Evolutionary conservation across 352 stramenopile species (phyloP).

Genomic region (Phytophthora pinifolia): DNA sequence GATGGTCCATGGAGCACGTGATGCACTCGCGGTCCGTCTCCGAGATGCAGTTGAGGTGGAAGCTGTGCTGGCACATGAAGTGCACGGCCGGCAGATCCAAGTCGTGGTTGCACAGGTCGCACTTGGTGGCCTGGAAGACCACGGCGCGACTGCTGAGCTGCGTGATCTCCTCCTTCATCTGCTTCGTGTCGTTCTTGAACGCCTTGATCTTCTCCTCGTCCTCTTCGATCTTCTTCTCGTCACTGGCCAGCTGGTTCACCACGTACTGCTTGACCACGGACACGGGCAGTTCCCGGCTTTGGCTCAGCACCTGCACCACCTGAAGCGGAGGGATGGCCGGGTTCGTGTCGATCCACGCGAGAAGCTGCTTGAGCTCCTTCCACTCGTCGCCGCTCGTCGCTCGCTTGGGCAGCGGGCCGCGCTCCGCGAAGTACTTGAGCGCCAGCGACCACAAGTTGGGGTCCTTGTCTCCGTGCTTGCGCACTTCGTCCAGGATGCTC

Average conservation of each 20-base stretch:
- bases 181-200: constrained; percentile 85
- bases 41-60: constrained; percentile 90
- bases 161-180: constrained; percentile 90
- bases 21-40: constrained; percentile 90
- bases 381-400: constrained; percentile 64
- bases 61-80: constrained; percentile 92
- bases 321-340: constrained; percentile 82
- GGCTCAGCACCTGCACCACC: constrained; percentile 84
- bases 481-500: constrained; percentile 88
- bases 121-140: constrained; percentile 91
- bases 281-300: constrained; percentile 79
- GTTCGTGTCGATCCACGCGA: constrained; percentile 79
- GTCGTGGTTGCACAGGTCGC: constrained; percentile 87
- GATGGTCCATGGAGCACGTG: constrained; percentile 86
- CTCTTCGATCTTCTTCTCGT: constrained; percentile 83
- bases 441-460: constrained; percentile 90
- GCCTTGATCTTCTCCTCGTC: constrained; percentile 87
- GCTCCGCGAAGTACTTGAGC: constrained; percentile 90
- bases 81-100: constrained; percentile 90
- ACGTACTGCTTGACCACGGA: constrained; percentile 87
- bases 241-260: constrained; percentile 76
- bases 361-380: constrained; percentile 78
- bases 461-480: constrained; percentile 89
- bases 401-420: constrained; percentile 70
- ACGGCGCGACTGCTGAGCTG: constrained; percentile 83